Conservation (phyloP, 2,329 filamentous ascomycete species). For the Aspergillus latus region DNA sequence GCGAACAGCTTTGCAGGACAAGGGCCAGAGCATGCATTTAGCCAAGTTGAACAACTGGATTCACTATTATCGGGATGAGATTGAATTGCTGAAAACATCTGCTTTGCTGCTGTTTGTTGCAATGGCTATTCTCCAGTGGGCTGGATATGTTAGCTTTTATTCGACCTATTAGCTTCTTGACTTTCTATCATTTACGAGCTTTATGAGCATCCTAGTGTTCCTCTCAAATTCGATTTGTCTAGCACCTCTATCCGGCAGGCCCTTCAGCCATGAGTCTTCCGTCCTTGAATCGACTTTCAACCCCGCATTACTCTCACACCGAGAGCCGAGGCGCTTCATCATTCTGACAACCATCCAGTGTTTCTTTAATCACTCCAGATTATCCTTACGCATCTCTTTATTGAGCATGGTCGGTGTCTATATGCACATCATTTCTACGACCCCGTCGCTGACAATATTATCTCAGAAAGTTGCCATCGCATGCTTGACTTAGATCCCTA, state of each 20-base stretch:
- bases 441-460: background rate
- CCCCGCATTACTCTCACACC: conserved; percentile 19
- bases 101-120: conserved; percentile 21
- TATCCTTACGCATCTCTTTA: background rate
- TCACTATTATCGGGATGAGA: conserved; percentile 19
- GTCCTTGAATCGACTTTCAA: background rate
- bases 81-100: conserved; percentile 24
- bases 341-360: background rate
- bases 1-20: conserved; percentile 52
- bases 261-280: background rate
- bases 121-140: conserved; percentile 23
- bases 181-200: background rate
- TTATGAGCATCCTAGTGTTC: background rate
- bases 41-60: conserved; percentile 36
- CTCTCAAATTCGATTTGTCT: too few relatives aligned
- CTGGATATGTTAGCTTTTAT: conserved; percentile 12
- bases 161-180: background rate
- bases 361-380: too few relatives aligned
- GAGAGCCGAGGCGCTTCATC: conserved; percentile 18
- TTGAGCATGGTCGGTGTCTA: background rate
- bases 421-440: too few relatives aligned
- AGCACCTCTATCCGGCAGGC: background rate
- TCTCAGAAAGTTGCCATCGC: background rate
- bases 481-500: background rate
- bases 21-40: conserved; percentile 50